Conservation (phyloP, 1,139 yeast species). For the Kazachstania sp. region DNA sequence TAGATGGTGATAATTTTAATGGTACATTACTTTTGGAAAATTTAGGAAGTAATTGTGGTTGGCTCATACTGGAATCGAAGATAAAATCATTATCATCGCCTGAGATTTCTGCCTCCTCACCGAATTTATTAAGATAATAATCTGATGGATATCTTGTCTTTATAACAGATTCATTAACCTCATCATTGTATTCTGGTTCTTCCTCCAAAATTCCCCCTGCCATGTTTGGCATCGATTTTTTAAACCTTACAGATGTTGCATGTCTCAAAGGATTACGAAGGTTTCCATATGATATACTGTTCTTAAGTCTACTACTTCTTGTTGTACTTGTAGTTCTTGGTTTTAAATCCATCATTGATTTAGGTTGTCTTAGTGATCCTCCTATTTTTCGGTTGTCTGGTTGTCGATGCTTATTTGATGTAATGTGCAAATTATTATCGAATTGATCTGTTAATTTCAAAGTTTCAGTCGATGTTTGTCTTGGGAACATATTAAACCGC, state of each 20-base stretch:
- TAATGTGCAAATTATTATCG: conserved; percentile 4
- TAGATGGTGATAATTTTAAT: conserved; percentile 21
- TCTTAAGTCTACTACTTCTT: conserved; percentile 12
- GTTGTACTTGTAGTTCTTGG: conserved; percentile 7
- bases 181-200: conserved; percentile 7
- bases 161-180: conserved; percentile 4
- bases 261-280: conserved; percentile 15
- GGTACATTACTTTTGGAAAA: conserved; percentile 10
- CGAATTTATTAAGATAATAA: conserved; percentile 42
- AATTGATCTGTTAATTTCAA: conserved; percentile 7
- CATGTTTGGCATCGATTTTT: conserved; percentile 26
- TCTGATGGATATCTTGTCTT: conserved; percentile 2
- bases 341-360: conserved; percentile 26
- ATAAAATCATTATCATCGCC: conserved; percentile 45
- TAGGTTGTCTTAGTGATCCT: conserved; percentile 20
- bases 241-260: conserved; percentile 16
- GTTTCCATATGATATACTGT: conserved; percentile 23
- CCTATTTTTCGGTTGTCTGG: background rate
- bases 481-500: conserved; percentile 9
- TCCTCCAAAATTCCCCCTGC: conserved; percentile 17
- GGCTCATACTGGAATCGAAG: conserved; percentile 18
- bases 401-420: conserved; percentile 4
- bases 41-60: conserved; percentile 19
- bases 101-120: conserved; percentile 44
- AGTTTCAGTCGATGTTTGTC: conserved; percentile 3